Base-by-base conservation (phyloP, 768 basidiomycete species). In the Cubamyces lactineus region DNA sequence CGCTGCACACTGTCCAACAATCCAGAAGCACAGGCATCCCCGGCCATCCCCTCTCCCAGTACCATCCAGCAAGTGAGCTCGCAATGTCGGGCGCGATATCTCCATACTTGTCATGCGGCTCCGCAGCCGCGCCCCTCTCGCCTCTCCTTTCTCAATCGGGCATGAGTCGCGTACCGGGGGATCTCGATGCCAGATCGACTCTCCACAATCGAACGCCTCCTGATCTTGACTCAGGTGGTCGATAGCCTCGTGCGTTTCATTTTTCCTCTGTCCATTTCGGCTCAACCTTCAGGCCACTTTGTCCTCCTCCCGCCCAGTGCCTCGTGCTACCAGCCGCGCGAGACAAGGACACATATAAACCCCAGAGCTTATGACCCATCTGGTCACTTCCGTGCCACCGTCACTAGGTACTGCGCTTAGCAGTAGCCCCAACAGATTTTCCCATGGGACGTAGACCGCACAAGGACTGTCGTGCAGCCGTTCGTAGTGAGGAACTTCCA, bases 161-260 rank as follows among this genome's bases (percentile, higher is more conserved):
- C 34, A 34, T 45, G 9, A 21, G 40, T 43, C 34, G 19, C 28
- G 26, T 19, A n/a, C 28, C 42, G 39, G 11, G 53, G 1, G 9
- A 49, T 49, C 56, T 50, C 48, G 48, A 52, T 59, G n/a, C 15
- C 19, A 30, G 19, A 51, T 51, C 43, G 28, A 38, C 39, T 50
- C 52, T 38, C 59, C 49, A 43, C 49, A 43, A 57, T 63, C 62
- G 51, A 19, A 57, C 24, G 43, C 49, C 56, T 45, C 42, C 55
- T 58, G 57, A 62, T 62, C 46, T 49, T 40, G 43, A 41, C 47
- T 28, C 54, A 21, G 40, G 62, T 47, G 62, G 57, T 53, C 46
- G 53, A 59, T 63, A 63, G 62, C 62, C 62, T 63, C 62, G 52
- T 63, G 62, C 47, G 41, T 39, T 49, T 55, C 45, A 51, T 48